Base-by-base conservation (phyloP, 495 filamentous ascomycete species). In the Trypethelium eluteriae region DNA sequence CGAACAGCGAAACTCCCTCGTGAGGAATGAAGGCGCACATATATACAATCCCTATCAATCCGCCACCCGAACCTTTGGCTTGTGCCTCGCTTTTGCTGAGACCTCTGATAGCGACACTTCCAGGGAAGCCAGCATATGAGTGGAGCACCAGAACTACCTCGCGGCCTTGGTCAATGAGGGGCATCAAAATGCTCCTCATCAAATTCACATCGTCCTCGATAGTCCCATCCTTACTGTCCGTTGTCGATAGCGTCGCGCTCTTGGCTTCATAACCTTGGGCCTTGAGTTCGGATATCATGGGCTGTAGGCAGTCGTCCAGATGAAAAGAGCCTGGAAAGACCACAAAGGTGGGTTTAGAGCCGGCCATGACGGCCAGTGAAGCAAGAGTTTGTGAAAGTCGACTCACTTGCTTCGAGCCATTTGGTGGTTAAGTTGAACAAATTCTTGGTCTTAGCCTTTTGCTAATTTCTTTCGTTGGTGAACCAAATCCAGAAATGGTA, bases 1-100 rank as follows among this genome's bases (percentile, higher is more conserved):
- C 53, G 32, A 59, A 2, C 32, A 59, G 3, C 1, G 53, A 59
- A 4, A 59, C 32, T 36, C 53, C 53, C 5, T 59, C 53, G 32
- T 59, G 53, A 59, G 53, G 53, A 35, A 59, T 36, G 53, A 59
- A 59, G 53, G 53, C 53, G 18, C 53, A 59, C 53, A 59, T 59
- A 36, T 35, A 59, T 36, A 59, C 53, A 36, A 59, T 14, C 9
- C 53, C 53, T 59, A 36, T 59, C 53, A 59, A 59, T 59, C 53
- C 53, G 32, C 53, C 53, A 34, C 32, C 14, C 5, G 32, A 59
- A 32, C 53, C 53, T 32, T 59, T 59, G 53, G 25, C 53, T 59
- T 59, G 53, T 36, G 36, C 36, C 53, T 59, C 53, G 32, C 53
- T 59, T 59, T 59, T 34, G 14, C 53, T 59, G 53, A 59, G 53